Percentiles rank a stretch among this genome's conserved stretches.
Conservation (phyloP, 129 eudicot species). For the Flaveria sonorensis region DNA sequence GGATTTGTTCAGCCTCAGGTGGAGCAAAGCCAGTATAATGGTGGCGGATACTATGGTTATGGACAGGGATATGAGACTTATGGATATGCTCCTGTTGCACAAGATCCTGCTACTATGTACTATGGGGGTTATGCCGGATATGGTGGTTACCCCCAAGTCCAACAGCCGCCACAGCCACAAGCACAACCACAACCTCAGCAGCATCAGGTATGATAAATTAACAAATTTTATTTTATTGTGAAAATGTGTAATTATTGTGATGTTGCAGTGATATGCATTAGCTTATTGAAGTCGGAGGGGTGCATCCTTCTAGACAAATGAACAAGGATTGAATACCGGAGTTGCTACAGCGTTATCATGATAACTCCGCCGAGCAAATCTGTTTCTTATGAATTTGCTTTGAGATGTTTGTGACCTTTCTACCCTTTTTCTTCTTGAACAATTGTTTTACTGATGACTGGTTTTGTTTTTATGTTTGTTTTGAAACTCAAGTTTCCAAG, state of each 20-base stretch:
- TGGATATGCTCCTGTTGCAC: conserved; percentile 75
- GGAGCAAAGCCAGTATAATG: conserved; percentile 71
- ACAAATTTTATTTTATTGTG: neutral
- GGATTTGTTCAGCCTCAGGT: conserved; percentile 64
- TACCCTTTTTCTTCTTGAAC: neutral
- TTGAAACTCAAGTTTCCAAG: conserved; percentile 12
- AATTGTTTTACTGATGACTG: neutral
- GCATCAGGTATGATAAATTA: conserved; percentile 35
- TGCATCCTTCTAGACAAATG: neutral
- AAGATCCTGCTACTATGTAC: conserved; percentile 72
- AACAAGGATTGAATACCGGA: conserved; percentile 8
- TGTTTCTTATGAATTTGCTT: conserved; percentile 10
- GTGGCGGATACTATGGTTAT: conserved; percentile 75
- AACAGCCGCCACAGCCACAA: conserved; percentile 56
- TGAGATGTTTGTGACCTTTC: conserved; percentile 8
- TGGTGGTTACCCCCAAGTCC: conserved; percentile 65
- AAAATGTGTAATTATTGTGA: neutral
- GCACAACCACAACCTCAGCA: conserved; percentile 35
- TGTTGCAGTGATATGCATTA: conserved; percentile 9
- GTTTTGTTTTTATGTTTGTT: neutral
- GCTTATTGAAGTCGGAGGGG: neutral
- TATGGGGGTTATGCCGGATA: conserved; percentile 82
- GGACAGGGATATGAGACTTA: conserved; percentile 76
- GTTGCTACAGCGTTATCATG: neutral
- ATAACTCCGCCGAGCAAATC: neutral